Conservation (phyloP, 1,284 basidiomycete genomes). For the Takashimella tepidaria region DNA sequence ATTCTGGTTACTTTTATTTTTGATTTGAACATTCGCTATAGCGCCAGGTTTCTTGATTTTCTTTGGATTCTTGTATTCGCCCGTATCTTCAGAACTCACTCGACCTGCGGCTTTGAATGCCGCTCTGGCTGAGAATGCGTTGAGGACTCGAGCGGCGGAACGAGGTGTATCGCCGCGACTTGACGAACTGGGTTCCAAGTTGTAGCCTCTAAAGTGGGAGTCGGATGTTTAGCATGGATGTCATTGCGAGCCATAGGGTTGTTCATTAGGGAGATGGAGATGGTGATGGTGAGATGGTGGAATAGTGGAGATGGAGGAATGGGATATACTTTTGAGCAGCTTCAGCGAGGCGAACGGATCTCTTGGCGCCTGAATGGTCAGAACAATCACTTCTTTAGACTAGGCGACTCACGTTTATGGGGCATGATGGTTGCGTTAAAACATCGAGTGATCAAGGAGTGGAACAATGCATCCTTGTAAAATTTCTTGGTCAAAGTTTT, state of each 20-base stretch:
- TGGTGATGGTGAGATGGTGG: too few species aligned
- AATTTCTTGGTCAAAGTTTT: slow-evolving; percentile 4
- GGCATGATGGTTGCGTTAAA: slow-evolving; percentile 28
- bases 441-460: not conserved
- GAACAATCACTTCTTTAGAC: not conserved
- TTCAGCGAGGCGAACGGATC: slow-evolving; percentile 37
- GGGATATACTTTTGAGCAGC: slow-evolving; percentile 31
- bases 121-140: slow-evolving; percentile 32
- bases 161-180: slow-evolving; percentile 39
- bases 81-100: slow-evolving; percentile 36
- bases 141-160: slow-evolving; percentile 38
- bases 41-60: not conserved
- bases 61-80: slow-evolving; percentile 17
- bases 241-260: too few species aligned
- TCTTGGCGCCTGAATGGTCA: slow-evolving; percentile 37
- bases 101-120: slow-evolving; percentile 34
- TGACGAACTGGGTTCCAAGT: slow-evolving; percentile 30
- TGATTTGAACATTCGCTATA: not conserved
- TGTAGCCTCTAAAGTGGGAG: slow-evolving; percentile 37
- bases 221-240: too few species aligned
- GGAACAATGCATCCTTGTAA: not conserved
- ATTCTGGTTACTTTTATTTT: not conserved
- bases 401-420: slow-evolving; percentile 44
- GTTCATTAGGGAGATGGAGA: too few species aligned
- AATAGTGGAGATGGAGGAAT: not conserved